phyloP scores from a whole-genome alignment of 148 eudicot species.

The Persicaria tinctoria region DNA sequence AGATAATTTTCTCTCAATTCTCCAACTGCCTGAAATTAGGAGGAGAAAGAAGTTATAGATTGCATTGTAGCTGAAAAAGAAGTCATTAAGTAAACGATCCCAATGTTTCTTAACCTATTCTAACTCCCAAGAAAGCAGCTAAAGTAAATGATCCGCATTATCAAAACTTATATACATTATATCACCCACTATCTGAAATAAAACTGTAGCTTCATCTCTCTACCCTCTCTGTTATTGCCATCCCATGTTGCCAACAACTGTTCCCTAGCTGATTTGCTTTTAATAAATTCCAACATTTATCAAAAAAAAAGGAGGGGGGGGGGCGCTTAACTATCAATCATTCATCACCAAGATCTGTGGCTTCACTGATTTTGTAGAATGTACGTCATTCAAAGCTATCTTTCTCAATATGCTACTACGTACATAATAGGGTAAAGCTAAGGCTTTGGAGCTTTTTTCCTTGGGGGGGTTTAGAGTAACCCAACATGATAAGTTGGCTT shows the following conservation, averaged over 20 bases:
- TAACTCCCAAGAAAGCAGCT: background rate
- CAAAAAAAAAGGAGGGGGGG: background rate
- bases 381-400: background rate
- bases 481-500: background rate
- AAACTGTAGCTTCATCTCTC: background rate
- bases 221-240: too few species aligned
- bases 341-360: background rate
- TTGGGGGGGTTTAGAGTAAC: background rate
- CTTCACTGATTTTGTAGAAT: background rate
- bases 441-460: background rate
- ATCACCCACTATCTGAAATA: background rate
- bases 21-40: slow-evolving; percentile 37
- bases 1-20: slow-evolving; percentile 61
- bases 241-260: background rate
- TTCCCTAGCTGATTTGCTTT: background rate
- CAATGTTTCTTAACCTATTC: background rate
- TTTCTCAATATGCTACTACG: background rate
- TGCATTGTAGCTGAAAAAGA: background rate
- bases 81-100: background rate
- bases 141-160: background rate
- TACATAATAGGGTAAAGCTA: background rate
- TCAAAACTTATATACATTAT: background rate
- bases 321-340: background rate
- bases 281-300: background rate
- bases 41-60: background rate